Evolutionary conservation across 2,329 filamentous ascomycete genomes (phyloP), one percentile per base, ranked within the genome.

Genomic region (Colletotrichum sp.): DNA sequence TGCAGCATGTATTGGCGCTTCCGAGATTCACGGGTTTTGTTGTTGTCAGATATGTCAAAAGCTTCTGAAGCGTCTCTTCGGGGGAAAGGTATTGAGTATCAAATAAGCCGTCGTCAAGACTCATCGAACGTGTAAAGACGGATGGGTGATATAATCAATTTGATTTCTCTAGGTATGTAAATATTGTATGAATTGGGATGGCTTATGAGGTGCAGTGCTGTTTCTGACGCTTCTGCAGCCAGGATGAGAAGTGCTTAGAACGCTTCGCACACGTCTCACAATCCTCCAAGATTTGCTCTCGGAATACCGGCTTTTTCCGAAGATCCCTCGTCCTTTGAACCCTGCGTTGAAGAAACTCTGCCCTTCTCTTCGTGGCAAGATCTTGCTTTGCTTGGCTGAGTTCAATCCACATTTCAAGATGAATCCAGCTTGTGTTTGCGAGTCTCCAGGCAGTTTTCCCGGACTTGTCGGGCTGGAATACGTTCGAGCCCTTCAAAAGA

Each of bases 341-440:
- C 19, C 19, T 49, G 39, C 19, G 39, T n/a, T n/a, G 39, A 49
- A n/a, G 19, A 49, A n/a, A n/a, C 19, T 49, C 39, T 12, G 39
- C 39, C 39, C 6, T 49, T 7, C 39, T 49, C 19, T 49, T 49
- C 39, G 39, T 49, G 39, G 39, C 19, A 44, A 44, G 9, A 11
- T 44, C 0, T 44, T 0, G 39, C 0, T 0, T 0, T 3, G 39
- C 19, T 44, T 44, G 39, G 39, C 1, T 0, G 0, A 44, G 3
- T n/a, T 44, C 39, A 44, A 6, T 1, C 39, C 39, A 2, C n/a
- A n/a, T n/a, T n/a, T n/a, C n/a, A n/a, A n/a, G n/a, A n/a, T n/a
- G n/a, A n/a, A n/a, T n/a, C n/a, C n/a, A n/a, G n/a, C n/a, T n/a
- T n/a, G n/a, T n/a, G n/a, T n/a, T n/a, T n/a, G n/a, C n/a, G n/a